Base-by-base conservation (phyloP, 257 asterid genomes). In the Striga asiatica region DNA sequence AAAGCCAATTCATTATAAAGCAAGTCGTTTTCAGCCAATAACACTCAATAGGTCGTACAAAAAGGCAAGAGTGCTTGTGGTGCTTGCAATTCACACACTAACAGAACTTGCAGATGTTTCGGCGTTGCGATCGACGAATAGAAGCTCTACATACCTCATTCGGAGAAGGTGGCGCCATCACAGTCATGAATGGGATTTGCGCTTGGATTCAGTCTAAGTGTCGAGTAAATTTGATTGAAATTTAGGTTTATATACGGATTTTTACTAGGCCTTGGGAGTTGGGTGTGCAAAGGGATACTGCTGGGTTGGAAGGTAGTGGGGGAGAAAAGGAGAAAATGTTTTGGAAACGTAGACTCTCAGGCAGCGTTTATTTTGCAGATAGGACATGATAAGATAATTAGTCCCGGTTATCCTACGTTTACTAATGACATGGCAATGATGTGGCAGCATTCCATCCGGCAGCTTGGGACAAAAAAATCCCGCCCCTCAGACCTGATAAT, bases 251-350 rank as follows among this genome's bases (percentile, higher is more conserved):
- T 2, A 61, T 46, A 56, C 17, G 12, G 6, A 60, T 31, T 50
- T 20, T 48, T 37, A 5, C 22, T 54, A 38, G 69, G 69, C 37
- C 56, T 62, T 18, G 58, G 62, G 34, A 62, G 65, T 50, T n/a
- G n/a, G n/a, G n/a, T n/a, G n/a, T n/a, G n/a, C n/a, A n/a, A n/a
- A n/a, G n/a, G n/a, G n/a, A n/a, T n/a, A n/a, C n/a, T n/a, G n/a
- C n/a, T 46, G 51, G 65, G 71, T 57, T 35, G 39, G 14, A 50
- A 32, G 74, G 70, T 67, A 74, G 74, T 64, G 64, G 51, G 60
- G 65, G 60, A 32, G 9, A 32, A 12, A 32, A 32, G 39, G 39
- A n/a, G n/a, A n/a, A n/a, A n/a, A n/a, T n/a, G n/a, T n/a, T n/a
- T n/a, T n/a, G n/a, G n/a, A n/a, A n/a, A n/a, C n/a, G n/a, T n/a